These are phyloP conservation scores for Coccomyxa sp. DNA, from an alignment of 139 green algal genomes.

Conservation along the genomic window DNA sequence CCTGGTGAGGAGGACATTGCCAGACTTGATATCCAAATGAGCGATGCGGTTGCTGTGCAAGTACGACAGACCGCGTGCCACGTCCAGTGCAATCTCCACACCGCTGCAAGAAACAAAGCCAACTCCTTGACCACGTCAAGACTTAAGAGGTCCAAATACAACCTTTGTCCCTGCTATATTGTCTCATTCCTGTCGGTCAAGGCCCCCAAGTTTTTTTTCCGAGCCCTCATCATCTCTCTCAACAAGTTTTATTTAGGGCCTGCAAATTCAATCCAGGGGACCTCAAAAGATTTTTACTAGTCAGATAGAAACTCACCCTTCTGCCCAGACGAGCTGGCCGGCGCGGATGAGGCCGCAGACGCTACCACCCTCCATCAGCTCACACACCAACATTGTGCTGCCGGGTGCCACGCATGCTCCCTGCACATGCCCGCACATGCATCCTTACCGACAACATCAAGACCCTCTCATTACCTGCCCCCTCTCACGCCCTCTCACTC, in stretches of 20 bases:
- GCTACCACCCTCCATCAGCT: conserved; percentile 15
- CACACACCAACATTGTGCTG: conserved; percentile 16
- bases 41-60: conserved; percentile 16
- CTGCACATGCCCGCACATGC: background rate
- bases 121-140: background rate
- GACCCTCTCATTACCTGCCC: no score
- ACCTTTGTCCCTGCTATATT: no score
- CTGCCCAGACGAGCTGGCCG: background rate
- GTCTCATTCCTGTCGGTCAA: no score
- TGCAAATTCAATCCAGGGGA: no score
- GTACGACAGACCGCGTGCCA: conserved; percentile 20
- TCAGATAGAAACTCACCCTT: background rate
- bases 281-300: no score
- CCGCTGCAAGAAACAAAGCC: background rate
- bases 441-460: no score
- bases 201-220: no score
- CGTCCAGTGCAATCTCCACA: conserved; percentile 14
- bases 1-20: conserved; percentile 22
- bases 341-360: background rate
- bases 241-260: no score
- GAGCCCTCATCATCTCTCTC: no score
- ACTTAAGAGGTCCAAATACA: background rate
- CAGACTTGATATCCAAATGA: conserved; percentile 25
- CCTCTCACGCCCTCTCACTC: no score
- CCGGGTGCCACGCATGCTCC: background rate